phyloP scores from a whole-genome alignment of 1,139 yeast genomes.

The Nakaseomyces nivariensis region DNA sequence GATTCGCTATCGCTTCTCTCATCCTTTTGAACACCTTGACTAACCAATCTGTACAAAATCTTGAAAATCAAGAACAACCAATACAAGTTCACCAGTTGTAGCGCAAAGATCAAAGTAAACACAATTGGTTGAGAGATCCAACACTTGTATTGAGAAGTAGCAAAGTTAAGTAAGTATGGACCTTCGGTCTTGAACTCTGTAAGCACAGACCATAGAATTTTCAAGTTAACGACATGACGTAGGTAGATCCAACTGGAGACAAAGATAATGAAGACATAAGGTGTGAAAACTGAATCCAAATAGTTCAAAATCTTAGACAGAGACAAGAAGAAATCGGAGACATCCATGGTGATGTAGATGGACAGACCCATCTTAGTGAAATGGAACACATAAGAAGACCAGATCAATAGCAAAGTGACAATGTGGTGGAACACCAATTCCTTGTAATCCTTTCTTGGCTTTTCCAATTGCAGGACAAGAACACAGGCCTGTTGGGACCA shows the following conservation, averaged over 20 bases:
- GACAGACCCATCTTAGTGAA: constrained; percentile 93
- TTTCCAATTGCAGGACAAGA: constrained; percentile 73
- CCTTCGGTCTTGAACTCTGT: constrained; percentile 86
- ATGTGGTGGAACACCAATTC: constrained; percentile 91
- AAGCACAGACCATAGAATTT: constrained; percentile 75
- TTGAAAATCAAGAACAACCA: constrained; percentile 81
- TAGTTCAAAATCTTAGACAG: constrained; percentile 77
- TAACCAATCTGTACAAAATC: constrained; percentile 55
- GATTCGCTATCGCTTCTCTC: constrained; percentile 85
- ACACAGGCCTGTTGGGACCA: constrained; percentile 95
- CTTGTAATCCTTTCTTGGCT: constrained; percentile 86
- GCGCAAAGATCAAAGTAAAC: constrained; percentile 61
- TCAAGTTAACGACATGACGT: constrained; percentile 76
- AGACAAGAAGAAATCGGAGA: constrained; percentile 83
- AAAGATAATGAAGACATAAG: constrained; percentile 60
- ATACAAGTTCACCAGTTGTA: constrained; percentile 76
- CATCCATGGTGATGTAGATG: constrained; percentile 89
- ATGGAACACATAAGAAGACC: constrained; percentile 87
- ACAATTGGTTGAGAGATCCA: constrained; percentile 90
- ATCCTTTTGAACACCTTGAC: constrained; percentile 52
- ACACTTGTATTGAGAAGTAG: constrained; percentile 91
- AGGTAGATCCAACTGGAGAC: constrained; percentile 71
- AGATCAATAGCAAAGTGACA: constrained; percentile 79
- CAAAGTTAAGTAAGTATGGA: constrained; percentile 70
- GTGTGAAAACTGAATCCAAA: constrained; percentile 54